Evolutionary conservation across 2,329 filamentous ascomycete species (phyloP).

Genomic region (Colletotrichum magnum): DNA sequence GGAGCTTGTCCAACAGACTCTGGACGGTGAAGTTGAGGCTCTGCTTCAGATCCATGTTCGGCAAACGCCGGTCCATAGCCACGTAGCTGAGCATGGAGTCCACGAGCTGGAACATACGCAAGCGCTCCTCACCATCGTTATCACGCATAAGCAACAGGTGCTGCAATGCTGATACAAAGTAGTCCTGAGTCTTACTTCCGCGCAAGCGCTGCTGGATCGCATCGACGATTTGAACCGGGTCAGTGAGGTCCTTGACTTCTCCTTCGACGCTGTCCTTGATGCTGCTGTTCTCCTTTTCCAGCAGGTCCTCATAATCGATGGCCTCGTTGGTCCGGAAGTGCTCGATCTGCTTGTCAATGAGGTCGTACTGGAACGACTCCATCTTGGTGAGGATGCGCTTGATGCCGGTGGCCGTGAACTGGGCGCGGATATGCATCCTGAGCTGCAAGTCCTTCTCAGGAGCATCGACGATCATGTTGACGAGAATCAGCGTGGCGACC

Average conservation of each 20-base stretch:
- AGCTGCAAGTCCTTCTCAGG: conserved; percentile 90
- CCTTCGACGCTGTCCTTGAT: conserved; percentile 90
- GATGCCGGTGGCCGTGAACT: conserved; percentile 96
- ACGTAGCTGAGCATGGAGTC: conserved; percentile 99
- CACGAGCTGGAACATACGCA: conserved; percentile 97
- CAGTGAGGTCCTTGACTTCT: conserved; percentile 91
- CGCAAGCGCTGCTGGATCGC: conserved; percentile 89
- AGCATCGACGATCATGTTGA: conserved; percentile 97
- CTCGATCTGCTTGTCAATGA: conserved; percentile 98
- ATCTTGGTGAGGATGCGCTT: conserved; percentile 96
- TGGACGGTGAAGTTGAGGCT: conserved; percentile 98
- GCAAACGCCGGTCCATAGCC: conserved; percentile 94
- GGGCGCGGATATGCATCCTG: conserved; percentile 92
- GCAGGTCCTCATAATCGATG: conserved; percentile 97
- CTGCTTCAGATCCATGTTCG: conserved; percentile 98
- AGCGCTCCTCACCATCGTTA: conserved; percentile 90
- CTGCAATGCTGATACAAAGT: conserved; percentile 95
- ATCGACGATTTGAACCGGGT: conserved; percentile 93
- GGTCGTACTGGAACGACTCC: conserved; percentile 98
- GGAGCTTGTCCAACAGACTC: conserved; percentile 92
- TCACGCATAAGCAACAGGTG: conserved; percentile 94
- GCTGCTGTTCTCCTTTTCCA: conserved; percentile 91
- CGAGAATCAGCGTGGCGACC: conserved; percentile 91
- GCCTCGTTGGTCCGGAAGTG: conserved; percentile 93
- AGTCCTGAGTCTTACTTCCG: conserved; percentile 90